Base-by-base conservation (phyloP, 345 rosid genomes). In the Clarkia xantiana region DNA sequence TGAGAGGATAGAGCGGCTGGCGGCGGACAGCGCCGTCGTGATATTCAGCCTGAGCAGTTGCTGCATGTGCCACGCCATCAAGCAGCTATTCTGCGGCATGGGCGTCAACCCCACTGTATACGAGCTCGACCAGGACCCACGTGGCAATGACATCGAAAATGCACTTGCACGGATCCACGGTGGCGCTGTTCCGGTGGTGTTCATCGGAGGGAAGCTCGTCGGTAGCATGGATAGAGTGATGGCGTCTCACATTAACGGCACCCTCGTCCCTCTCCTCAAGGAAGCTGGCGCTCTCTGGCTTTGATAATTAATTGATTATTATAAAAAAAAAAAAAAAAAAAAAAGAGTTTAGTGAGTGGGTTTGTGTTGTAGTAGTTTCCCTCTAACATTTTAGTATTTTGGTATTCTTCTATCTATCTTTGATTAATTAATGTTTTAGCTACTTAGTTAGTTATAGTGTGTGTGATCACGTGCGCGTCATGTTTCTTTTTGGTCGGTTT, bases 221-320 rank as follows among this genome's bases (percentile, higher is more conserved):
- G 97, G 97, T 3, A 70, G 84, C 18, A 89, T 82, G 95, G 97
- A 89, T 44, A 62, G 77, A 65, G 95, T 89, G 69, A 80, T 89
- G 95, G 86, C 95, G 38, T 79, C 88, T 40, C 97, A 89, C 62
- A 89, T 89, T 52, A 89, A 82, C 53, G 97, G 95, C 52, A 47
- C 95, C 50, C 94, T 89, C 10, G 97, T 89, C 18, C 97, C 97
- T 49, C 93, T 89, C 23, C 93, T 89, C 59, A 89, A 89, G 62
- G 71, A 84, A 38, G 95, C 93, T 4, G 95, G 95, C 16, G 95
- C 95, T 38, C 93, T 88, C 56, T 89, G 97, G 95, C 95, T 88
- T 23, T 88, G 67, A 47, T 23, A 23, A 29, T 5, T 29, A 10
- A 29, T 29, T n/a, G n/a, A n/a, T n/a, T n/a, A n/a, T 29, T 29